phyloP scores from a whole-genome alignment of 164 flowering plant species.

The Stephania japonica region DNA sequence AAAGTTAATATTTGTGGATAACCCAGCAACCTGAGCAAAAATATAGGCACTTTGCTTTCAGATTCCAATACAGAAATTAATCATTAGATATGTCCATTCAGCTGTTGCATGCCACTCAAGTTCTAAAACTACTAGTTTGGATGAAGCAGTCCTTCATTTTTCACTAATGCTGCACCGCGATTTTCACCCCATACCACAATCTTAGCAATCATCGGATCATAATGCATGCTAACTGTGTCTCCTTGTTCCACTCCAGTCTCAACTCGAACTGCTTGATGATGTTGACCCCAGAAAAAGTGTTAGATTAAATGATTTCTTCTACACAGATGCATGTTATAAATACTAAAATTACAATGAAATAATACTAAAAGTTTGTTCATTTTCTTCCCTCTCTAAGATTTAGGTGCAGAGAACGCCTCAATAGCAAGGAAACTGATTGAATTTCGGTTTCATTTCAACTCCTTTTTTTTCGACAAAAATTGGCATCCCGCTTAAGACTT shows the following conservation, averaged over 20 bases:
- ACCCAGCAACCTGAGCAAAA: conserved; percentile 78
- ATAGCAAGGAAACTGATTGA: too few species aligned
- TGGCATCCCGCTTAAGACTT: not conserved
- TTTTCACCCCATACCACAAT: conserved; percentile 94
- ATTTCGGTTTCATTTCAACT: too few species aligned
- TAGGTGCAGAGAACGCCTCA: not conserved
- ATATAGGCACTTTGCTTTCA: not conserved
- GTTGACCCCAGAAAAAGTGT: conserved; percentile 5
- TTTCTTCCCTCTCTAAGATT: not conserved
- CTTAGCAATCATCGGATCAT: conserved; percentile 99
- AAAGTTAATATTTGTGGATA: conserved; percentile 86
- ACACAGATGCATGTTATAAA: not conserved
- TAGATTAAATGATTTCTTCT: not conserved
- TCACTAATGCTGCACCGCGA: conserved; percentile 76
- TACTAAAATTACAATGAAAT: not conserved
- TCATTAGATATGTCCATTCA: not conserved
- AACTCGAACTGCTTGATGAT: conserved; percentile 60
- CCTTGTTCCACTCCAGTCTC: conserved; percentile 98
- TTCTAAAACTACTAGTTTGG: not conserved
- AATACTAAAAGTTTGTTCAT: not conserved
- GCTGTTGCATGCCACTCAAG: not conserved
- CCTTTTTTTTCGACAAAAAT: not conserved
- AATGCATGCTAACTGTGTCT: conserved; percentile 92
- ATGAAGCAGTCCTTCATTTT: conserved; percentile 61
- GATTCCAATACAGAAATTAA: not conserved